These are phyloP conservation scores for Oemleria cerasiformis DNA, from an alignment of 306 rosid genomes.

Conservation along the genomic window DNA sequence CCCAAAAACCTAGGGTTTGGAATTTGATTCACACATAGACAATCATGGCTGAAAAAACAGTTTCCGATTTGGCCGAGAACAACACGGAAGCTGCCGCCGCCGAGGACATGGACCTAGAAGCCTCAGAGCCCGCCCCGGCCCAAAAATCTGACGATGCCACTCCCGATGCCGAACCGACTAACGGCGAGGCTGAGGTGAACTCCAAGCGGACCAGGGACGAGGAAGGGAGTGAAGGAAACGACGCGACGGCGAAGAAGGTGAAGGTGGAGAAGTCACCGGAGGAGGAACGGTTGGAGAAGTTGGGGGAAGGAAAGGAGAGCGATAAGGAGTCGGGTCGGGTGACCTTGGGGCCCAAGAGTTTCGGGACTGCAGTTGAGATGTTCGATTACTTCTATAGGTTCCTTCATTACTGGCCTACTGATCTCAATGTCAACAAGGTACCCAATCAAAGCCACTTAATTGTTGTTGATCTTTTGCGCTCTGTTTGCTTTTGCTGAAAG, in stretches of 20 bases:
- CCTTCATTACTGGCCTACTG: conserved; percentile 67
- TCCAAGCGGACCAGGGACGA: conserved; percentile 40
- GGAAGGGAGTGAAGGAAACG: conserved; percentile 6
- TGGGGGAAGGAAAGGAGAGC: conserved; percentile 16
- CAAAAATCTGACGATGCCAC: not conserved
- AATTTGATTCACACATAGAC: not conserved
- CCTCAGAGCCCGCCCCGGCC: conserved; percentile 2
- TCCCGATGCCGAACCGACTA: not conserved
- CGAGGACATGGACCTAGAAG: conserved; percentile 37
- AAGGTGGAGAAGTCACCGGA: conserved; percentile 46
- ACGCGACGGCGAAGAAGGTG: conserved; percentile 16
- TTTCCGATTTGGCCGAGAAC: conserved; percentile 4
- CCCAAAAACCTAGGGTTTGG: conserved; percentile 9
- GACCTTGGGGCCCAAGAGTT: conserved; percentile 42
- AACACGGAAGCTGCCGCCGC: conserved; percentile 11
- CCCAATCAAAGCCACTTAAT: not conserved
- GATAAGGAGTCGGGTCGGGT: conserved; percentile 32
- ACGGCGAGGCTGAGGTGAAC: conserved; percentile 21
- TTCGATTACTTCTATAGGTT: conserved; percentile 59
- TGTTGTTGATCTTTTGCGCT: not conserved
- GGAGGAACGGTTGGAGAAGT: conserved; percentile 37
- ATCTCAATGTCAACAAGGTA: conserved; percentile 70
- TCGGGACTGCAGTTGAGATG: conserved; percentile 55
- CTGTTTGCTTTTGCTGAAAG: not conserved
- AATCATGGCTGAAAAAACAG: conserved; percentile 27